Evolutionary conservation across 495 filamentous ascomycete genomes (phyloP).

Genomic region (Talaromyces proteolyticus): DNA sequence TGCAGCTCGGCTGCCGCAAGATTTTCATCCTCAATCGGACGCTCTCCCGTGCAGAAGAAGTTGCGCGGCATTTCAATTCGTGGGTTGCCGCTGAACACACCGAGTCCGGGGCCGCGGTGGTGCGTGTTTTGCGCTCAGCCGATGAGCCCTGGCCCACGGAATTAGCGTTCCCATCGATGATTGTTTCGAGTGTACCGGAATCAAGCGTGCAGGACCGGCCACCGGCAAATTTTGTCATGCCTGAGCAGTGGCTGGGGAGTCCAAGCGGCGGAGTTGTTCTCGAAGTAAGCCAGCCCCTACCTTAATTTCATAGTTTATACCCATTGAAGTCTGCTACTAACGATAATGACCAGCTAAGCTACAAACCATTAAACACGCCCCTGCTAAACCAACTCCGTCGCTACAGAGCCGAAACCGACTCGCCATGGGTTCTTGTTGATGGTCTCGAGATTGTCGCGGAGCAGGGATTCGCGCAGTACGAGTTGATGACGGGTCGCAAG

Average conservation of each 20-base stretch:
- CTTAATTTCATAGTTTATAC: too few relatives aligned
- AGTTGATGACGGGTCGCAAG: constrained; percentile 76
- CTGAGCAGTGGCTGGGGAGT: constrained; percentile 65
- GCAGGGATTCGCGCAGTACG: constrained; percentile 79
- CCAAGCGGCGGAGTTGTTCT: constrained; percentile 76
- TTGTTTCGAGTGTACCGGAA: constrained; percentile 71
- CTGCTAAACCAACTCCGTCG: constrained; percentile 59
- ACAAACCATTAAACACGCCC: constrained; percentile 68
- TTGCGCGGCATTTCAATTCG: constrained; percentile 67
- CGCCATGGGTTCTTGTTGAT: constrained; percentile 73
- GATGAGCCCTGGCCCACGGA: constrained; percentile 60
- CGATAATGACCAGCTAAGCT: constrained; percentile 50
- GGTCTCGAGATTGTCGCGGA: constrained; percentile 74
- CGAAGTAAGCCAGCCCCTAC: too few relatives aligned
- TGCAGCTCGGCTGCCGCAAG: constrained; percentile 69
- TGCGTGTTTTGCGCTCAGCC: constrained; percentile 53
- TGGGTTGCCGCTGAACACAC: constrained; percentile 40
- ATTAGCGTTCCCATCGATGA: constrained; percentile 63
- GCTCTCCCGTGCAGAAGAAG: constrained; percentile 50
- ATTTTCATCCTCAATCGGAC: constrained; percentile 80
- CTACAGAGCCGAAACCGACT: constrained; percentile 52
- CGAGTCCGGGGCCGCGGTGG: constrained; percentile 43
- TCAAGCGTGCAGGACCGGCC: constrained; percentile 55
- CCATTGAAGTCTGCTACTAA: too few relatives aligned
- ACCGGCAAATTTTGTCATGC: constrained; percentile 71